Base-by-base conservation (phyloP, 1,284 basidiomycete species). In the Ustilago esculenta region DNA sequence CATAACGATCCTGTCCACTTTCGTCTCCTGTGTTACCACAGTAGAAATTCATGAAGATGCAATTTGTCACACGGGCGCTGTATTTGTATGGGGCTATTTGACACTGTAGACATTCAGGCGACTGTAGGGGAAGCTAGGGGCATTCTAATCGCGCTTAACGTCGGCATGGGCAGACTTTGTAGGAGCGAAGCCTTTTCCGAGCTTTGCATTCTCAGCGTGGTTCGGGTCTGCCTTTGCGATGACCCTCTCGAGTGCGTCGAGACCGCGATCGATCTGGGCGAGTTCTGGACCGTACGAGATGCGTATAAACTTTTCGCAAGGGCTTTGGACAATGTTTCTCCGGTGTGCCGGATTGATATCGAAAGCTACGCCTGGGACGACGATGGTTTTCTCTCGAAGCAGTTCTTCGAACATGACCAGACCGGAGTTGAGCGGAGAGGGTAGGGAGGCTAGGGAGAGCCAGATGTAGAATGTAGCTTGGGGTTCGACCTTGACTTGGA, bases 401-500 rank as follows among this genome's bases (percentile, higher is more conserved):
- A 92, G 85, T 83, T 96, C 94, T 80, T 97, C 94, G 79, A 96
- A 96, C 87, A 97, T 95, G 25, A 90, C 92, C 75, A 96, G 84
- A 18, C 94, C 94, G 72, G 91, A 92, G 84, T 93, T 92, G 37
- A 96, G 83, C 6, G 92, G 94, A 6, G 87, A 73, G 8, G 91
- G 90, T 27, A 95, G 86, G 45, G 84, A 85, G 72, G 89, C 88
- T 20, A 97, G 85, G 83, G 92, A 90, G 49, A 94, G 86, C 92
- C 93, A 96, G 81, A 95, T 89, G 88, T 89, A 40, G 84, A 85
- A 14, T 90, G 92, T 37, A 89, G 90, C 58, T 25, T 60, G 51
- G 5, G 75, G 75, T 5, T 69, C 58, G 20, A 72, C 54, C 12
- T 57, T 50, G 18, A 68, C 70, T 21, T 61, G 20, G 34, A 75